These are phyloP conservation scores for Russula sp. DNA, from an alignment of 768 basidiomycete genomes.

Conservation along the genomic window DNA sequence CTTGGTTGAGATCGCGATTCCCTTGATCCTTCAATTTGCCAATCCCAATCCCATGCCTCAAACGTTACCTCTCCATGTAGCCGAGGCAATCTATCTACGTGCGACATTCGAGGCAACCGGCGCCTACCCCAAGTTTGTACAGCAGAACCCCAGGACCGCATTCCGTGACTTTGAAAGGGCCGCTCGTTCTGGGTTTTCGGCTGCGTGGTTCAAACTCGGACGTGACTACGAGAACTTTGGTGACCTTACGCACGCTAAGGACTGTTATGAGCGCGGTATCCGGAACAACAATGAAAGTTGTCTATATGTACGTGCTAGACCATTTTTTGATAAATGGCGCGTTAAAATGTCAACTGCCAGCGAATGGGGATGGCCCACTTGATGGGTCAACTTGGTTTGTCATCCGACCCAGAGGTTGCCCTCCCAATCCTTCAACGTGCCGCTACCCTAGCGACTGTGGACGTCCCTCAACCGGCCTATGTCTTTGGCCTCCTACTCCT, in stretches of 20 bases:
- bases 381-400: conserved; percentile 75
- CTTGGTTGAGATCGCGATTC: conserved; percentile 60
- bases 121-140: conserved; percentile 56
- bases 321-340: conserved; percentile 13
- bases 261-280: conserved; percentile 83
- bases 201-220: conserved; percentile 91
- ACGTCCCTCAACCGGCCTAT: conserved; percentile 85
- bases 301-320: conserved; percentile 48
- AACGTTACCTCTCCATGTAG: conserved; percentile 39
- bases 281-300: conserved; percentile 71
- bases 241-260: conserved; percentile 64
- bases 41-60: conserved; percentile 31
- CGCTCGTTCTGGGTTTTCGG: conserved; percentile 66
- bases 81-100: conserved; percentile 72
- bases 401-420: conserved; percentile 47
- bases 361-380: conserved; percentile 91
- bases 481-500: conserved; percentile 85
- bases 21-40: conserved; percentile 55
- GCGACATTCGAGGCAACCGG: conserved; percentile 72
- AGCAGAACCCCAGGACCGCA: conserved; percentile 66
- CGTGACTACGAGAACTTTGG: conserved; percentile 88
- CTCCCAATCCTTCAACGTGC: conserved; percentile 72
- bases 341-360: conserved; percentile 33
- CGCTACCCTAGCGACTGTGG: conserved; percentile 63
- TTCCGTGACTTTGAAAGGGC: conserved; percentile 88